Evolutionary conservation across 1,139 yeast species (phyloP), one percentile per base, ranked within the genome.

Genomic region (Lipomyces yarrowii): DNA sequence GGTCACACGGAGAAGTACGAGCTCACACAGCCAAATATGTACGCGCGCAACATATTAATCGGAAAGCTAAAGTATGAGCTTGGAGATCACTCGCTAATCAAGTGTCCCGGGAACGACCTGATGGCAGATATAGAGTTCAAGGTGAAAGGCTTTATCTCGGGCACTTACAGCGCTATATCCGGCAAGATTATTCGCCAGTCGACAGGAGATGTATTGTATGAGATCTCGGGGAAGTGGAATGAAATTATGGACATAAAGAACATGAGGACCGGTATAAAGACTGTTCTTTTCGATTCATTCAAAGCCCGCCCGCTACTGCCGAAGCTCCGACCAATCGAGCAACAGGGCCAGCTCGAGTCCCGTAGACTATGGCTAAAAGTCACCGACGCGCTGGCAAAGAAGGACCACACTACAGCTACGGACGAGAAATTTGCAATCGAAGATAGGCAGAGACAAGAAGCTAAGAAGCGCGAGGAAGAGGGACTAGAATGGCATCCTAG

Each of bases 161-260:
- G 99, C 30, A 86, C 96, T 0, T 94, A 94, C 77, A 96, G 94
- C 77, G 91, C 91, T 5, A 90, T 94, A 70, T 89, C 87, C 71
- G 99, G 98, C 62, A 78, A 77, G 1, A 82, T 94, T 59, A 87
- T 84, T 74, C 83, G 85, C 62, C 72, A 81, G 5, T 79, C 81
- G 4, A 80, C 85, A 0, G 85, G 85, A 10, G 86, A 89, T 72
- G 80, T 80, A 0, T 78, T 89, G 57, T 92, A 81, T 75, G 88
- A 86, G 70, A 82, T 94, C 52, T 74, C 88, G 5, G 99, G 99
- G 21, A 94, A 94, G 77, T 94, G 99, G 99, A 92, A 92, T 77
- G 97, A 88, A 67, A 81, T 87, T 1, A 88, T 94, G 86, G 85
- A 88, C 65, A 85, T 92, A 66, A 88, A 86, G 73, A 82, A 88